Base-by-base conservation (phyloP, 2,329 filamentous ascomycete genomes). In the Pyrenophora seminiperda region DNA sequence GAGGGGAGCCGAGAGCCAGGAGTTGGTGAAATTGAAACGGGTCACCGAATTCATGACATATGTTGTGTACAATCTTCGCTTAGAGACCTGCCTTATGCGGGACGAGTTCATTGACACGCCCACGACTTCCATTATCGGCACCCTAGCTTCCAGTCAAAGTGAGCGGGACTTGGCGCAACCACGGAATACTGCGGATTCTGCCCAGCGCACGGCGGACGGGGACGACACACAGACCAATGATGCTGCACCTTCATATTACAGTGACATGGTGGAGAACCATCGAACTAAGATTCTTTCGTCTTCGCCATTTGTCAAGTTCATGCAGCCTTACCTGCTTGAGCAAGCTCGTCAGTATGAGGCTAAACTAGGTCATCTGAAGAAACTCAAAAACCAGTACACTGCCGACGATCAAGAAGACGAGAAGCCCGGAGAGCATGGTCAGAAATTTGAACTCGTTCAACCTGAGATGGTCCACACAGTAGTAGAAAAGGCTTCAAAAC, bases 1-100 rank as follows among this genome's bases (percentile, higher is more conserved):
- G 17, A 86, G 94, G 37, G 94, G 94, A 1, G 90, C 88, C 3
- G 85, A 88, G 51, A 86, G 85, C 22, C 77, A 83, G 39, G 79
- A 85, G 0, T 80, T 99, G 14, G 79, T 85, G 1, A 89, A 86
- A 62, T 85, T 99, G 72, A 99, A 99, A 75, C 84, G 86, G 43
- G 94, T 99, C 59, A 94, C 93, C 9, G 94, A 99, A 69, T 97
- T 99, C 68, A 97, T 99, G 93, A 89, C 95, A 30, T 99, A 97
- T 62, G 95, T 99, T 15, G 92, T 97, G 10, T 99, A 99, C 75
- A 99, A 97, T 64, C 80, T 99, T 44, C 96, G 96, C 68, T 81
- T 99, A 11, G 94, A 99, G 74, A 96, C 94, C 1, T 96, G 90
- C 62, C 78, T 99, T 37, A 90, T 99, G 82, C 84, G 90, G 43